Conservation (phyloP, 2,329 filamentous ascomycete species). For the Aciculosporium take region DNA sequence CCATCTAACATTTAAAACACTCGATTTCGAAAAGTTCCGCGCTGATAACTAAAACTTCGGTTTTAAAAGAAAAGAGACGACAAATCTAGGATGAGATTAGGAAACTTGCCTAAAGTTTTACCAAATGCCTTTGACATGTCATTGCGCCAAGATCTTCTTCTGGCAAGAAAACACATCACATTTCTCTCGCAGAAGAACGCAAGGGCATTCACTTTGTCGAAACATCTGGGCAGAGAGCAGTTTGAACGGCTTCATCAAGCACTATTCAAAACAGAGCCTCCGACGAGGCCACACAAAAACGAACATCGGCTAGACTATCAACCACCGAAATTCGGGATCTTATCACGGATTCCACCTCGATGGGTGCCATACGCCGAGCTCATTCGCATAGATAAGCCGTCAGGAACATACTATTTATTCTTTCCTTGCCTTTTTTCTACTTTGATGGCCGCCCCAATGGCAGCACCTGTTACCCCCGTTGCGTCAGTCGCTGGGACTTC, state of each 20-base stretch:
- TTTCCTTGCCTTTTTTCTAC: constrained; percentile 79
- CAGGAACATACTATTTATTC: constrained; percentile 73
- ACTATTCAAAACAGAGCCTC: not conserved
- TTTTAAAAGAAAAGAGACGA: no score
- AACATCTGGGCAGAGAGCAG: not conserved
- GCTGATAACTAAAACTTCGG: no score
- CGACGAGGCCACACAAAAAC: not conserved
- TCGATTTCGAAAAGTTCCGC: no score
- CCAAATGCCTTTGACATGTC: not conserved
- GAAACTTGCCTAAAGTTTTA: not conserved
- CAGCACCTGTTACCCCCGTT: constrained; percentile 44
- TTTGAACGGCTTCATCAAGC: not conserved
- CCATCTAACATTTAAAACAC: no score
- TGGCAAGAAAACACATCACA: not conserved
- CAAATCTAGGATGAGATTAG: constrained; percentile 2
- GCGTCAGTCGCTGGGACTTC: constrained; percentile 48
- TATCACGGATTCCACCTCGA: constrained; percentile 53
- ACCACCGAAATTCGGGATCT: constrained; percentile 56
- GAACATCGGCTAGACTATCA: constrained; percentile 31
- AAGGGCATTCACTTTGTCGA: not conserved
- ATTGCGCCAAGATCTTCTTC: not conserved
- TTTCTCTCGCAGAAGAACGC: not conserved
- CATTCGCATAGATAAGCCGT: constrained; percentile 65
- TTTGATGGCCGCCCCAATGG: constrained; percentile 60
- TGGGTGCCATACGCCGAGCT: constrained; percentile 74